These are phyloP conservation scores for Pseudotsuga menziesii DNA, from an alignment of 75 land plant species.

Conservation along the genomic window DNA sequence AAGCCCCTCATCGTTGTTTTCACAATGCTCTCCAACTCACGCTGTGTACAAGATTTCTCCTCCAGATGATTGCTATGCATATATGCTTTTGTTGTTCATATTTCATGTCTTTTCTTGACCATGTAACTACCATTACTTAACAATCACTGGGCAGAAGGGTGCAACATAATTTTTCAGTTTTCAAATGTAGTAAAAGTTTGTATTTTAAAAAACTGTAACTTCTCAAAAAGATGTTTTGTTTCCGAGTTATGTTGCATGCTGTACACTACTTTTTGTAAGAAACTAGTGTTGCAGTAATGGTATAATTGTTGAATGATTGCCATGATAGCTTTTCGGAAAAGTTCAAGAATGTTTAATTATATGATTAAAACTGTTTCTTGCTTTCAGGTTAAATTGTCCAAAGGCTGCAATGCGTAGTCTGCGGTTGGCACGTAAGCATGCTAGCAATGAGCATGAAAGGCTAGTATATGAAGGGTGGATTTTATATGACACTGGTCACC, in stretches of 20 bases:
- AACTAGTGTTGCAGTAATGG: neutral
- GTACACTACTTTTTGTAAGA: neutral
- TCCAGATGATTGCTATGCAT: neutral
- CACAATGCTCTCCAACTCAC: no score
- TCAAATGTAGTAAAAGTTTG: neutral
- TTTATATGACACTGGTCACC: slow-evolving; percentile 88
- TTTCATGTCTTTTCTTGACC: neutral
- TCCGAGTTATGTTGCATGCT: neutral
- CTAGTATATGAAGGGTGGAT: slow-evolving; percentile 96
- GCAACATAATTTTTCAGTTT: no score
- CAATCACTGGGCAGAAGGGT: neutral
- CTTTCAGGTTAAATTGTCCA: slow-evolving; percentile 68
- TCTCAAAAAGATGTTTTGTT: neutral
- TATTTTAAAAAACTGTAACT: neutral
- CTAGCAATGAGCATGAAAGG: slow-evolving; percentile 59
- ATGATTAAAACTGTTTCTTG: neutral
- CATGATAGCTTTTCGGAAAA: neutral
- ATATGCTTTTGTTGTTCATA: neutral
- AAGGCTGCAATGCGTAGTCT: slow-evolving; percentile 92
- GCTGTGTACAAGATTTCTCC: no score
- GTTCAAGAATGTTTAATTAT: neutral
- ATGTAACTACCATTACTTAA: neutral
- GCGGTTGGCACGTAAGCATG: slow-evolving; percentile 74
- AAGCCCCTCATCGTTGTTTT: no score
- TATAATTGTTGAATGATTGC: slow-evolving; percentile 1